These are phyloP conservation scores for Epichloe baconii DNA, from an alignment of 2,329 filamentous ascomycete genomes.

Conservation along the genomic window DNA sequence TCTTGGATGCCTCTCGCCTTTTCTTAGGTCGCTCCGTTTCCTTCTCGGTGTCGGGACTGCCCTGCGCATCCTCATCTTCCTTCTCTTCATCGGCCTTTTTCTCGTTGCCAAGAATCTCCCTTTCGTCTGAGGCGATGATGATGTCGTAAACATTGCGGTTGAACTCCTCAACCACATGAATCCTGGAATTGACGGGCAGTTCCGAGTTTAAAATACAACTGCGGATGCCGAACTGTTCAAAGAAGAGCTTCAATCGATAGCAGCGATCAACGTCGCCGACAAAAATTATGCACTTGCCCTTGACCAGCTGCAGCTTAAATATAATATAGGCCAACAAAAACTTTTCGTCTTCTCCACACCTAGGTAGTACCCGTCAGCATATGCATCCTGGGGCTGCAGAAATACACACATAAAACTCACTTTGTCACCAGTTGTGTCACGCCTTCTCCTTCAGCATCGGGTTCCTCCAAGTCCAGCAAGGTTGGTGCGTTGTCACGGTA, in stretches of 20 bases:
- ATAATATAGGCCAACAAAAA: conserved; percentile 88
- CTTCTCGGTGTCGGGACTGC: conserved; percentile 10
- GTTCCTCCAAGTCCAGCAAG: conserved; percentile 69
- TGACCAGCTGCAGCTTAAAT: conserved; percentile 87
- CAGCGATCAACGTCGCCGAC: conserved; percentile 78
- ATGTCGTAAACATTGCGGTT: conserved; percentile 96
- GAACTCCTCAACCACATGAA: conserved; percentile 95
- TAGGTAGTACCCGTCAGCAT: conserved; percentile 17
- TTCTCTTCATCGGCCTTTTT: conserved; percentile 28
- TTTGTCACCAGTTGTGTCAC: conserved; percentile 82
- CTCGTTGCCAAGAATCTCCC: conserved; percentile 64
- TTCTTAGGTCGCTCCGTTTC: conserved; percentile 17
- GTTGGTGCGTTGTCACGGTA: conserved; percentile 56
- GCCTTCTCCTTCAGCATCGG: conserved; percentile 61
- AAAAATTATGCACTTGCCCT: conserved; percentile 65
- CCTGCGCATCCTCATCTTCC: conserved; percentile 28
- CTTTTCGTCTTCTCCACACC: conserved; percentile 92
- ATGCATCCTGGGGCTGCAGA: background rate
- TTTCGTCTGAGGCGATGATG: conserved; percentile 89
- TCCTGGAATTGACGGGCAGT: conserved; percentile 78
- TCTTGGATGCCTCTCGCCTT: conserved; percentile 38
- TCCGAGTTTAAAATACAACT: conserved; percentile 92
- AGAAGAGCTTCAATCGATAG: conserved; percentile 85
- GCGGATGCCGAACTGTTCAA: conserved; percentile 93
- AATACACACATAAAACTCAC: conserved; percentile 25